Base-by-base conservation (phyloP, 2,329 filamentous ascomycete genomes). In the Pleoardoris graminearum region DNA sequence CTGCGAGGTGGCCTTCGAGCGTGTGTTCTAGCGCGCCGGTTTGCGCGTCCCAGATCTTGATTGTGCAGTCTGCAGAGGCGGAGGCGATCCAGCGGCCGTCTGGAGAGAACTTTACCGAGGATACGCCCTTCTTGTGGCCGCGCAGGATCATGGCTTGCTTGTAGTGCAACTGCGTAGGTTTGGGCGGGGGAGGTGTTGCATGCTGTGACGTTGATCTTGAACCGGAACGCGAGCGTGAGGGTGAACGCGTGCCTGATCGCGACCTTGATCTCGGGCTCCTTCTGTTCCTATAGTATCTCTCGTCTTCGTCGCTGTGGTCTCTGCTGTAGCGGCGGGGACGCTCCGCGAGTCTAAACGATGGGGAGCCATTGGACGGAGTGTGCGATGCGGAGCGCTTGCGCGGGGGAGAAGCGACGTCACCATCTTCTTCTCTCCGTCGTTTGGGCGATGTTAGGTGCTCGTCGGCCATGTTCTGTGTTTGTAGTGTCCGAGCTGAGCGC, bases 1-100 rank as follows among this genome's bases (percentile, higher is more conserved):
- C 94, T 0, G 93, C 92, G 69, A 97, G 83, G 76, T 99, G 94
- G 6, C 92, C 94, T 66, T 96, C 89, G 21, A 99, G 84, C 0
- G 91, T 96, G 66, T 96, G 89, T 70, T 93, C 85, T 55, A 94
- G 86, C 50, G 81, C 82, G 42, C 92, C 93, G 0, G 88, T 92
- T 0, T 75, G 72, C 1, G 90, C 86, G 69, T 92, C 85, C 92
- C 94, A 99, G 53, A 97, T 86, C 74, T 94, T 96, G 68, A 96
- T 84, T 7, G 91, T 94, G 49, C 85, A 88, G 75, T 99, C 94
- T 17, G 93, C 91, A 7, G 67, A 96, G 47, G 88, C 89, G 57
- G 89, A 94, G 17, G 94, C 94, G 60, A 99, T 90, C 85, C 89
- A 94, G 27, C 84, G 83, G 4, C 91, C 91, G 75, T 97, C 88